Conservation (phyloP, 495 filamentous ascomycete species). For the Aspergillus funiculosus region DNA sequence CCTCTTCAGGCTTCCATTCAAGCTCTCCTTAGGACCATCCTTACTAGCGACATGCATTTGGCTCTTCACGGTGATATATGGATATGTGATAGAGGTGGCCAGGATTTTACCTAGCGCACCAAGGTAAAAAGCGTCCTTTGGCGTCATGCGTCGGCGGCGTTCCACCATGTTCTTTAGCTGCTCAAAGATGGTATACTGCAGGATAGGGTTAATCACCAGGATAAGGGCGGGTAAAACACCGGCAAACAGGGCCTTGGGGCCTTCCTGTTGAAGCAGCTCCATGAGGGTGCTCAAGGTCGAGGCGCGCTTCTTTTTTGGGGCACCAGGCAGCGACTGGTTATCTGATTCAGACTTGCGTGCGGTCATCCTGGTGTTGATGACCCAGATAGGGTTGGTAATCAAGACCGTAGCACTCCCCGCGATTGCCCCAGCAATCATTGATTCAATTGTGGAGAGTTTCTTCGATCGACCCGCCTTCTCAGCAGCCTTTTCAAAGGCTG, state of each 20-base stretch:
- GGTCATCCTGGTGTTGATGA: slow-evolving; percentile 97
- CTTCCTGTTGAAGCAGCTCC: slow-evolving; percentile 71
- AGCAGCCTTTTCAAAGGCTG: slow-evolving; percentile 80
- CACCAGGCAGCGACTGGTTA: slow-evolving; percentile 48
- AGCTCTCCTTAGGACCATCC: slow-evolving; percentile 60
- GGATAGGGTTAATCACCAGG: slow-evolving; percentile 92
- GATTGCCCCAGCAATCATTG: slow-evolving; percentile 92
- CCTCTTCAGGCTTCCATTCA: slow-evolving; percentile 65
- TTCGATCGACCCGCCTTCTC: slow-evolving; percentile 67
- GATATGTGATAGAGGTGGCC: slow-evolving; percentile 91
- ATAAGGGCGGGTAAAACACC: slow-evolving; percentile 90
- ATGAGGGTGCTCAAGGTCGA: slow-evolving; percentile 75
- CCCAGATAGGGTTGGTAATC: slow-evolving; percentile 97
- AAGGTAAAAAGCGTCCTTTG: slow-evolving; percentile 81
- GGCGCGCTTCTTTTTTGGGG: slow-evolving; percentile 45
- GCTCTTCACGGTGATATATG: slow-evolving; percentile 97
- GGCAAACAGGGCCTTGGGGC: slow-evolving; percentile 75
- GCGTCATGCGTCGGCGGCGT: slow-evolving; percentile 63
- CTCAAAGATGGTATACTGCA: slow-evolving; percentile 98
- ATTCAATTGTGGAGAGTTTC: slow-evolving; percentile 83
- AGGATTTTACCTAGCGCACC: slow-evolving; percentile 91
- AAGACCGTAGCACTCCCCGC: slow-evolving; percentile 91
- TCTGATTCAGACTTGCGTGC: slow-evolving; percentile 62
- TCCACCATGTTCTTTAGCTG: slow-evolving; percentile 80
- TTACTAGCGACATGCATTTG: slow-evolving; percentile 84